Conservation (phyloP, 345 rosid genomes). For the Pelargonium nanum region DNA sequence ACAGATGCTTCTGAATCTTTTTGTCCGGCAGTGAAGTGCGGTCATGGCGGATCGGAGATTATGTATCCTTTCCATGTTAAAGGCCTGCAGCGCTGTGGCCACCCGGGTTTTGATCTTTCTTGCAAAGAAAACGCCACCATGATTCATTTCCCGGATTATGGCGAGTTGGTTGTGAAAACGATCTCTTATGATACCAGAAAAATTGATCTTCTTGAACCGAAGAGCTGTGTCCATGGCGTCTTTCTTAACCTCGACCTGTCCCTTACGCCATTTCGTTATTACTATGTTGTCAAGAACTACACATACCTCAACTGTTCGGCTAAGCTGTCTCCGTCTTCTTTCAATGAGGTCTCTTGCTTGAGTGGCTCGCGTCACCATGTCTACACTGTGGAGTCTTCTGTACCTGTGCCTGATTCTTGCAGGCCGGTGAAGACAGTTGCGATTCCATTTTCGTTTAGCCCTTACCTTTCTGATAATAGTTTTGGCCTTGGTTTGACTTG, state of each 20-base stretch:
- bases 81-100: slow-evolving; percentile 7
- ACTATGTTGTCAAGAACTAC: slow-evolving; percentile 31
- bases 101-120: slow-evolving; percentile 29
- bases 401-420: slow-evolving; percentile 26
- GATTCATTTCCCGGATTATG: slow-evolving; percentile 35
- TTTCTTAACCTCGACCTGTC: slow-evolving; percentile 54
- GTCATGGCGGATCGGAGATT: not conserved
- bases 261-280: slow-evolving; percentile 36
- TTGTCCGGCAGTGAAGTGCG: not conserved
- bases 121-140: slow-evolving; percentile 40
- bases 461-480: slow-evolving; percentile 39
- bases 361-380: slow-evolving; percentile 32
- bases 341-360: slow-evolving; percentile 36
- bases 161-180: slow-evolving; percentile 42
- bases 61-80: not conserved
- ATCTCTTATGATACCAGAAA: slow-evolving; percentile 27
- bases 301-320: slow-evolving; percentile 51
- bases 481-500: slow-evolving; percentile 60
- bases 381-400: slow-evolving; percentile 28
- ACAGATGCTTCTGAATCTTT: not conserved
- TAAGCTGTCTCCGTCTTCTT: slow-evolving; percentile 14
- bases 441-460: slow-evolving; percentile 47
- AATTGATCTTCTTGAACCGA: slow-evolving; percentile 40
- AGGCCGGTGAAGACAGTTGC: slow-evolving; percentile 30
- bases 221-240: slow-evolving; percentile 42